These are phyloP conservation scores for Coemansia sp. DNA, from an alignment of 192 early-diverging fungal genomes.

Conservation along the genomic window DNA sequence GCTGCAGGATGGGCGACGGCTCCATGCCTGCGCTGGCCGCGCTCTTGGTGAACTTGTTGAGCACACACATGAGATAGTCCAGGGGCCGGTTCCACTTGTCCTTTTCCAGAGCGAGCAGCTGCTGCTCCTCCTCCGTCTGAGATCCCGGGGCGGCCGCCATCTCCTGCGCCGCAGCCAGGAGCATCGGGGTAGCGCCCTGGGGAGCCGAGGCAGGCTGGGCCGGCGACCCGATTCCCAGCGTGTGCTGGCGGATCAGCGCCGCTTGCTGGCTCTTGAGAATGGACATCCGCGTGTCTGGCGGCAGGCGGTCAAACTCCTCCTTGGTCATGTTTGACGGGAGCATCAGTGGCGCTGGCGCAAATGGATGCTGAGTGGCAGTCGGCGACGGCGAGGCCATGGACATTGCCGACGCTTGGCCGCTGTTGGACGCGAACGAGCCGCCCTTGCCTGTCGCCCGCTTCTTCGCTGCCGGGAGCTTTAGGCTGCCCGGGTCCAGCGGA, in stretches of 20 bases:
- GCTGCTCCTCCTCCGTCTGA: constrained; percentile 25
- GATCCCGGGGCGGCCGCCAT: background rate
- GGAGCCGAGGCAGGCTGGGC: no score
- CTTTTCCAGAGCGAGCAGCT: constrained; percentile 27
- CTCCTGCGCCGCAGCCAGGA: constrained; percentile 21
- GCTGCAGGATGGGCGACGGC: constrained; percentile 40
- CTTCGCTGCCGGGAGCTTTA: constrained; percentile 38
- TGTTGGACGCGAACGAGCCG: background rate
- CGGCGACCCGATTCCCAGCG: constrained; percentile 7
- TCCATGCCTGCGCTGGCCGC: constrained; percentile 40
- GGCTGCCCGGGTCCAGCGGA: constrained; percentile 33
- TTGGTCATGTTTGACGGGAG: constrained; percentile 34
- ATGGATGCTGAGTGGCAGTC: background rate
- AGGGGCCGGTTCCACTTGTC: constrained; percentile 46
- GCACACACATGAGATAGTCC: constrained; percentile 46
- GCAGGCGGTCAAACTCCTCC: constrained; percentile 34
- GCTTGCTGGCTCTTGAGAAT: constrained; percentile 34
- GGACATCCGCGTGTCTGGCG: constrained; percentile 14
- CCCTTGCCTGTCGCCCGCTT: constrained; percentile 22
- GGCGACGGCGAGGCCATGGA: background rate
- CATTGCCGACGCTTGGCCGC: background rate
- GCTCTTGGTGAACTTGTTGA: constrained; percentile 29
- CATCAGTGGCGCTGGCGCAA: constrained; percentile 27
- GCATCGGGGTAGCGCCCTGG: constrained; percentile 7
- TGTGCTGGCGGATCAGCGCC: constrained; percentile 27